phyloP scores from a whole-genome alignment of 345 rosid species.

The Eucalyptus globulus region DNA sequence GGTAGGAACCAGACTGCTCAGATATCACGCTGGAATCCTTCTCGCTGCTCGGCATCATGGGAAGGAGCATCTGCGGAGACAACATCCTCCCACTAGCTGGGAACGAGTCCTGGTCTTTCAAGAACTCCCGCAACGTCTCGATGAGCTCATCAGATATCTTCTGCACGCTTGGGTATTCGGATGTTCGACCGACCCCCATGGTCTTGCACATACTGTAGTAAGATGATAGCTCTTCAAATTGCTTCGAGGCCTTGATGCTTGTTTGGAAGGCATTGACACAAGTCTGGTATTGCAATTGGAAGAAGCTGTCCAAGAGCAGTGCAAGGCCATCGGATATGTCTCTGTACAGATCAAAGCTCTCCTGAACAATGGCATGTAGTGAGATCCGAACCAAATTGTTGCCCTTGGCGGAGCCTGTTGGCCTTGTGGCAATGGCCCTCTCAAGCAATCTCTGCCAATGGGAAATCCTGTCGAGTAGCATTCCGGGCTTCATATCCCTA shows the following conservation, averaged over 20 bases:
- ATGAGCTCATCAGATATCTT: constrained; percentile 64
- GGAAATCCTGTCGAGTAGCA: constrained; percentile 43
- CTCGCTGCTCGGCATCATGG: background rate
- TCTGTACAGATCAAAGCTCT: constrained; percentile 70
- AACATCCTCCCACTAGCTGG: constrained; percentile 10
- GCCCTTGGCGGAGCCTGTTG: constrained; percentile 47
- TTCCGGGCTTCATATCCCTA: constrained; percentile 50
- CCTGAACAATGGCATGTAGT: constrained; percentile 42
- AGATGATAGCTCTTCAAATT: constrained; percentile 51
- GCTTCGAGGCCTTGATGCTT: constrained; percentile 51
- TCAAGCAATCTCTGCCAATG: constrained; percentile 75
- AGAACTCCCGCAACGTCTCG: constrained; percentile 64
- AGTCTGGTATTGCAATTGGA: constrained; percentile 50
- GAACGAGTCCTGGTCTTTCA: constrained; percentile 65
- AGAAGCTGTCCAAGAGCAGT: constrained; percentile 54
- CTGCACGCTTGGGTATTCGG: constrained; percentile 75
- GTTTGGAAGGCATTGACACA: constrained; percentile 54
- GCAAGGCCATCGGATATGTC: constrained; percentile 64
- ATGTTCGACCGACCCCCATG: constrained; percentile 50
- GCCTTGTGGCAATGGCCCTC: constrained; percentile 46
- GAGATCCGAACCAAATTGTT: constrained; percentile 39
- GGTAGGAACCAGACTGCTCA: constrained; percentile 6
- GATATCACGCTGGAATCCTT: background rate
- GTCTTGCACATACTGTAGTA: constrained; percentile 47
- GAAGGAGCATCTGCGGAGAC: constrained; percentile 8